Percentiles rank a stretch among this genome's conserved stretches.
Conservation (phyloP, 2,329 filamentous ascomycete genomes). For the Xylaria sp. region DNA sequence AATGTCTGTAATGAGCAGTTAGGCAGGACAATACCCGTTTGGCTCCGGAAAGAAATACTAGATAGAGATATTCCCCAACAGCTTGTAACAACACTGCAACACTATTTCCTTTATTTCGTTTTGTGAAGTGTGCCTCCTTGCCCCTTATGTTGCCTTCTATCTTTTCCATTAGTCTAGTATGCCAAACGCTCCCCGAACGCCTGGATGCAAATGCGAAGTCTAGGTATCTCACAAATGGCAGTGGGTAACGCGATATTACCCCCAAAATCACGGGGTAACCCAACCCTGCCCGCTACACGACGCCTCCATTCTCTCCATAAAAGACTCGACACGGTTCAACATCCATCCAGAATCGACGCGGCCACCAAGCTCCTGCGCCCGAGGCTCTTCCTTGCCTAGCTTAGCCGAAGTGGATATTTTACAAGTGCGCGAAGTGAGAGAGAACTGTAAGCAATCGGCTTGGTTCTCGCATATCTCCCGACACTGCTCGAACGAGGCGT, state of each 20-base stretch:
- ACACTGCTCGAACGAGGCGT: slow-evolving; percentile 28
- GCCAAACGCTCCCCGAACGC: not conserved
- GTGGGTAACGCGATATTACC: not conserved
- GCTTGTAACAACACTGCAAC: not conserved
- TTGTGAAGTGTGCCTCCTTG: not conserved
- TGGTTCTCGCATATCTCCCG: slow-evolving; percentile 21
- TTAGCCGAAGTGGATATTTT: slow-evolving; percentile 16
- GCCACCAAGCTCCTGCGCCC: not conserved
- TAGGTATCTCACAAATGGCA: not conserved
- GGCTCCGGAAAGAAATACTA: not conserved
- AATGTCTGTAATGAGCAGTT: not conserved
- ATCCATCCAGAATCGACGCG: slow-evolving; percentile 32
- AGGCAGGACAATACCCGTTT: slow-evolving; percentile 6
- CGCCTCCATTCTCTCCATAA: slow-evolving; percentile 20
- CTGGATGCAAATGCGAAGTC: not conserved
- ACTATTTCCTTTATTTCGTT: not conserved
- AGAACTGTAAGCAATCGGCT: slow-evolving; percentile 31
- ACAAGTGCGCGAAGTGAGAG: slow-evolving; percentile 20
- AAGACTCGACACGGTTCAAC: slow-evolving; percentile 14
- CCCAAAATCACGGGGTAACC: slow-evolving; percentile 25
- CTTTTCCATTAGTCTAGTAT: not conserved
- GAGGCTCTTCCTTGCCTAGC: slow-evolving; percentile 20
- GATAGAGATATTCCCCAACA: slow-evolving; percentile 1
- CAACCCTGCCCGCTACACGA: slow-evolving; percentile 25
- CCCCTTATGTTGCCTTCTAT: not conserved